Percentiles rank a stretch among this genome's conserved stretches.
Conservation (phyloP, 495 filamentous ascomycete species). For the Hypoxylon fuscum region DNA sequence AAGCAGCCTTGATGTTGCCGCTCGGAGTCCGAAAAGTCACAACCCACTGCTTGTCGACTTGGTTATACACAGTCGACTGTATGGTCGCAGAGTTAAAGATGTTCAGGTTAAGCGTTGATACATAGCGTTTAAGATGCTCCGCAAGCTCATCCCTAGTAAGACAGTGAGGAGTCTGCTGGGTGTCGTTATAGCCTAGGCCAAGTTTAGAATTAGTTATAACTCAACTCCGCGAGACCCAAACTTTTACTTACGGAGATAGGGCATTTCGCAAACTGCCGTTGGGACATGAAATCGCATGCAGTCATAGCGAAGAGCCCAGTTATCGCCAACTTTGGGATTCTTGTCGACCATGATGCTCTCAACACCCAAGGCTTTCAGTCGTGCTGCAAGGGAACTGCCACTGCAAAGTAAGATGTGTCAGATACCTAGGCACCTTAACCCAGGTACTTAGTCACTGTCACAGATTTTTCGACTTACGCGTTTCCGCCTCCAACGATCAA, state of each 20-base stretch:
- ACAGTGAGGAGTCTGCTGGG: conserved; percentile 14
- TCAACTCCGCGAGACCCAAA: neutral
- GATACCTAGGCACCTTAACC: neutral
- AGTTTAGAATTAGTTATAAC: conserved; percentile 2
- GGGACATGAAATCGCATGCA: conserved; percentile 45
- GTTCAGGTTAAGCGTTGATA: conserved; percentile 41
- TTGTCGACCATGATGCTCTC: conserved; percentile 45
- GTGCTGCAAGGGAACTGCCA: conserved; percentile 38
- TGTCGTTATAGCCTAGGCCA: conserved; percentile 26
- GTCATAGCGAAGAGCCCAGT: conserved; percentile 49
- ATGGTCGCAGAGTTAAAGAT: conserved; percentile 40
- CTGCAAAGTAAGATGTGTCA: conserved; percentile 15
- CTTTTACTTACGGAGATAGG: conserved; percentile 36
- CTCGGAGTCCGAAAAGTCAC: conserved; percentile 25
- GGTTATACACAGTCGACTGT: conserved; percentile 36
- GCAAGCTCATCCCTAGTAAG: conserved; percentile 42
- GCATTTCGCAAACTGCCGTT: conserved; percentile 40
- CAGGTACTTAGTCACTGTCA: no score
- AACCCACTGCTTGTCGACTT: conserved; percentile 30
- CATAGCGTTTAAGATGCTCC: conserved; percentile 40
- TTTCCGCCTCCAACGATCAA: conserved; percentile 49
- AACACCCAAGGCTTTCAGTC: conserved; percentile 48
- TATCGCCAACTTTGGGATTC: conserved; percentile 46
- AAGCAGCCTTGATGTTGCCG: conserved; percentile 10
- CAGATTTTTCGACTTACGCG: conserved; percentile 33